phyloP scores from a whole-genome alignment of 208 protist genomes.

The Trypanosomatidae sp. region DNA sequence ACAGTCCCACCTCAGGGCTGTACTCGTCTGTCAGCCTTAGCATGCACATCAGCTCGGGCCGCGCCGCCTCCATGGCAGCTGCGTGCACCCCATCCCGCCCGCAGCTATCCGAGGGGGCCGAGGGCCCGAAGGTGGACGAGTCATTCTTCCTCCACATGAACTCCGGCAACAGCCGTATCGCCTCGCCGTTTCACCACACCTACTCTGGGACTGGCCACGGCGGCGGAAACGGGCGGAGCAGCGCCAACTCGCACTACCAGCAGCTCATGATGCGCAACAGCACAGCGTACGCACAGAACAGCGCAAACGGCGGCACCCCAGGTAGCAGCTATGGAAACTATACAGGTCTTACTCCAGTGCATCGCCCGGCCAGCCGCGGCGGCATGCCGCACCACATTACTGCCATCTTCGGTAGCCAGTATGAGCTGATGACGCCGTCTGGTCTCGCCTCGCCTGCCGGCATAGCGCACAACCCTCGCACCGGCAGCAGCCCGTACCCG shows the following conservation, averaged over 20 bases:
- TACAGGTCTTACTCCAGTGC: constrained; percentile 22
- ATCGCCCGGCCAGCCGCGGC: constrained; percentile 21
- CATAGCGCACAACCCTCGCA: constrained; percentile 25
- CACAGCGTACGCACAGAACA: constrained; percentile 12
- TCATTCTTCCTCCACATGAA: constrained; percentile 32
- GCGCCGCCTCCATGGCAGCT: constrained; percentile 20
- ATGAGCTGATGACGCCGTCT: constrained; percentile 31
- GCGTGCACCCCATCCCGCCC: constrained; percentile 38
- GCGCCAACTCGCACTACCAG: constrained; percentile 19
- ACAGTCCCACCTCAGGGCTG: constrained; percentile 31
- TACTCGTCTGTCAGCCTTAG: constrained; percentile 21
- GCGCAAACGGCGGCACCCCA: constrained; percentile 14
- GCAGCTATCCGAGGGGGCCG: constrained; percentile 22
- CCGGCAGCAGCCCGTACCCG: constrained; percentile 25
- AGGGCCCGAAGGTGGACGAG: constrained; percentile 32
- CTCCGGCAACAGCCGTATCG: constrained; percentile 31
- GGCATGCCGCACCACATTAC: constrained; percentile 29
- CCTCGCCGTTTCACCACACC: constrained; percentile 22
- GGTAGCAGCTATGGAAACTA: constrained; percentile 8
- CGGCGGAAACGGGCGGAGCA: constrained; percentile 3
- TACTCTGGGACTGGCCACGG: constrained; percentile 14
- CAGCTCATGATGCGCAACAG: constrained; percentile 26
- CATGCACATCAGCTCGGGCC: constrained; percentile 30
- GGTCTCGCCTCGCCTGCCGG: constrained; percentile 19
- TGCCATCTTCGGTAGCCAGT: constrained; percentile 25